Percentiles rank a stretch among this genome's conserved stretches.
Evolutionary conservation across 106 monocot species (phyloP).

Genomic region (Acanthochlamys bracteata): DNA sequence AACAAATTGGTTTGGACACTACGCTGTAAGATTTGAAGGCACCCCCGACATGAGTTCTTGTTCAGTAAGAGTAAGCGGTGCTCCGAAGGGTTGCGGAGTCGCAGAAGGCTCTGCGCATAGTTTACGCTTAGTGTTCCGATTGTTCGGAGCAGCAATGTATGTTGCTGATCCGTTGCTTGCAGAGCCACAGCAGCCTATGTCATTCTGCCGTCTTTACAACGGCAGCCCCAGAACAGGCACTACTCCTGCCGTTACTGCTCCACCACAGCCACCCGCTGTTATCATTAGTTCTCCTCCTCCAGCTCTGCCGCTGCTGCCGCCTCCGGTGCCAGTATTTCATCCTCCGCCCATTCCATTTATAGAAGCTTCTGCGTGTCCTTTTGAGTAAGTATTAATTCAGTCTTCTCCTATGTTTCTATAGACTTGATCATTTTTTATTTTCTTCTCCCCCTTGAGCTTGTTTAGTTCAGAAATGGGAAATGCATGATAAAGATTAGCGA

Average conservation of each 20-base stretch:
- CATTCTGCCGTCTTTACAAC: constrained; percentile 22
- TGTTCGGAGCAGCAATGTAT: constrained; percentile 53
- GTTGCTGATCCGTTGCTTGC: constrained; percentile 41
- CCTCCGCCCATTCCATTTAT: constrained; percentile 1
- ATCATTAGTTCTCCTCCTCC: not conserved
- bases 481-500: not conserved
- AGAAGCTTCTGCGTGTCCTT: constrained; percentile 23
- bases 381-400: constrained; percentile 17
- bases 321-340: not conserved
- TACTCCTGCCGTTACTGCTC: not conserved
- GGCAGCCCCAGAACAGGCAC: not conserved
- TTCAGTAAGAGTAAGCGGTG: constrained; percentile 33
- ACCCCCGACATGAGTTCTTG: constrained; percentile 53
- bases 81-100: constrained; percentile 25
- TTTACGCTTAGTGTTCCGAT: constrained; percentile 36
- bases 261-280: not conserved
- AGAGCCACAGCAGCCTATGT: constrained; percentile 36
- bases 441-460: not conserved
- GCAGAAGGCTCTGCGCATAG: constrained; percentile 22
- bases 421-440: not conserved
- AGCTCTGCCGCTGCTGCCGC: not conserved
- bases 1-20: constrained; percentile 58
- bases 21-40: constrained; percentile 43
- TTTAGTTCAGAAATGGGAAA: not conserved
- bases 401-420: not conserved